Evolutionary conservation across 768 basidiomycete genomes (phyloP).

Genomic region (Hypsizygus marmoreus): DNA sequence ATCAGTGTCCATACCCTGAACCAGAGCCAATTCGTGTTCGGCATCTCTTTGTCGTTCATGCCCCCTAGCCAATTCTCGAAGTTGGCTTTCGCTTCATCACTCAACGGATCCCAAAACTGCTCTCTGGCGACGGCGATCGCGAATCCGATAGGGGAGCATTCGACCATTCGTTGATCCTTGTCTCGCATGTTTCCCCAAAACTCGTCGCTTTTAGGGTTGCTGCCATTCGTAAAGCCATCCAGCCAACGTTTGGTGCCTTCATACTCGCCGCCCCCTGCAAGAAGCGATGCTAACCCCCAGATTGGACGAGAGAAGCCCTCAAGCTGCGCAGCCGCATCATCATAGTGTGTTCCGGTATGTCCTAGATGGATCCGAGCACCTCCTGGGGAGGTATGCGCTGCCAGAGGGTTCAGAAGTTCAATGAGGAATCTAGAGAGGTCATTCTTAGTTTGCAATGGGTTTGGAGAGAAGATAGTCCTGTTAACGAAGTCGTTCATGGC

Average conservation of each 20-base stretch:
- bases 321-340: slow-evolving; percentile 70
- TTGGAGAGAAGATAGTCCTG: slow-evolving; percentile 50
- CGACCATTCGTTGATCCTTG: slow-evolving; percentile 82
- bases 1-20: slow-evolving; percentile 53
- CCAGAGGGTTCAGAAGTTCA: slow-evolving; percentile 66
- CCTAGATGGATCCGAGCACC: slow-evolving; percentile 73
- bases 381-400: slow-evolving; percentile 68
- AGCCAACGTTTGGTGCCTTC: slow-evolving; percentile 63
- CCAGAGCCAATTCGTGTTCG: slow-evolving; percentile 85
- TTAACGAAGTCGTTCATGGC: slow-evolving; percentile 36
- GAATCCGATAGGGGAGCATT: slow-evolving; percentile 77
- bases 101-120: slow-evolving; percentile 64
- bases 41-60: slow-evolving; percentile 84
- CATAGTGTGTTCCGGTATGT: slow-evolving; percentile 71
- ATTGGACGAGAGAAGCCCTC: slow-evolving; percentile 78
- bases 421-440: slow-evolving; percentile 60
- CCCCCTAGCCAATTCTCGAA: slow-evolving; percentile 70
- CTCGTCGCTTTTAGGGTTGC: slow-evolving; percentile 64
- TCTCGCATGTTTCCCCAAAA: slow-evolving; percentile 79
- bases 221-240: slow-evolving; percentile 65
- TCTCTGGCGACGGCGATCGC: slow-evolving; percentile 66
- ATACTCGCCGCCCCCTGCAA: slow-evolving; percentile 66
- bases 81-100: slow-evolving; percentile 51
- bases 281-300: slow-evolving; percentile 70
- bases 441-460: slow-evolving; percentile 60